A percentile compares a stretch with the other conserved stretches of the same genome.
phyloP scores from a whole-genome alignment of 768 basidiomycete genomes.

The Mycena pura region DNA sequence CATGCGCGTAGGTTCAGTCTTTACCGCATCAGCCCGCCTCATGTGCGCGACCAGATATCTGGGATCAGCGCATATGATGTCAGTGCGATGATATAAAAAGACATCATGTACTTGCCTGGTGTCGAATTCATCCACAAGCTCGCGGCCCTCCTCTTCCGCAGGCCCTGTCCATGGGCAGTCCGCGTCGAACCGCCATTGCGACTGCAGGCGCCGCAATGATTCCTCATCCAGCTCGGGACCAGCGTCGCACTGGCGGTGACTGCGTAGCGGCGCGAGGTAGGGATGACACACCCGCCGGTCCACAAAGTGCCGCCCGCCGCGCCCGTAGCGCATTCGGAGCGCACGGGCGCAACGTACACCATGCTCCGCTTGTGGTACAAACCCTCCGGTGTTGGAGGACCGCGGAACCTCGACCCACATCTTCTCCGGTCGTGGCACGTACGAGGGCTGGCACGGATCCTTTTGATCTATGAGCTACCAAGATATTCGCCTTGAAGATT shows the following conservation, averaged over 20 bases:
- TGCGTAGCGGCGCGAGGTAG: constrained; percentile 26
- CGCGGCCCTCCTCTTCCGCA: constrained; percentile 71
- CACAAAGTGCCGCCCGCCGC: constrained; percentile 79
- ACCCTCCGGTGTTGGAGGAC: constrained; percentile 42
- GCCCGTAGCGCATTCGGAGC: constrained; percentile 79
- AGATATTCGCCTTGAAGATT: background rate
- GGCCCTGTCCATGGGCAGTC: constrained; percentile 61
- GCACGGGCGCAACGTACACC: constrained; percentile 45
- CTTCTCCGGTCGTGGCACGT: constrained; percentile 62
- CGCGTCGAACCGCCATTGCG: constrained; percentile 73
- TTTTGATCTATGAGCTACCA: constrained; percentile 33
- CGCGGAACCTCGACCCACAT: constrained; percentile 70
- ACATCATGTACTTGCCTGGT: constrained; percentile 46
- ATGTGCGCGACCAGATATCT: constrained; percentile 50
- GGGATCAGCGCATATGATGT: background rate
- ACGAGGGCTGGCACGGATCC: constrained; percentile 75
- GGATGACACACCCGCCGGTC: constrained; percentile 63
- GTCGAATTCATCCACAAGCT: constrained; percentile 76
- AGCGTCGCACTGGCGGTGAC: constrained; percentile 31
- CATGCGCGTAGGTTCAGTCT: no score
- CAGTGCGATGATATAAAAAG: constrained; percentile 9
- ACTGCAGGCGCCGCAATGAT: constrained; percentile 48
- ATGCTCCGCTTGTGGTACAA: constrained; percentile 39
- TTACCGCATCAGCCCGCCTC: no score
- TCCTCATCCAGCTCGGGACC: constrained; percentile 49